These are phyloP conservation scores for Candolleomyces aberdarensis DNA, from an alignment of 768 basidiomycete genomes.

Conservation along the genomic window DNA sequence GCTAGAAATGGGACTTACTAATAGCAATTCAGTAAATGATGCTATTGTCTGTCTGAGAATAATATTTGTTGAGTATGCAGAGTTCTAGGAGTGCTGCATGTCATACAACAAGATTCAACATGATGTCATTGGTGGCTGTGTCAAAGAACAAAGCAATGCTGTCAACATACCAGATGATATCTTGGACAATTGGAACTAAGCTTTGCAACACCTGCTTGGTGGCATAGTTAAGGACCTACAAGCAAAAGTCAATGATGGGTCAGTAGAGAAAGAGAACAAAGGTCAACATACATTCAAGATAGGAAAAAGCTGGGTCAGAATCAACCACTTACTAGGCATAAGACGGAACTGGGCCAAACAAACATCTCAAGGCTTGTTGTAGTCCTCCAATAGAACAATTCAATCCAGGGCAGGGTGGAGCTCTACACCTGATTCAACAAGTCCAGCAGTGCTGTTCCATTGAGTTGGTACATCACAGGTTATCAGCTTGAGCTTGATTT, in stretches of 20 bases:
- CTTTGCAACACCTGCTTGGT: conserved; percentile 21
- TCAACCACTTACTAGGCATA: conserved; percentile 19
- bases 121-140: conserved; percentile 9
- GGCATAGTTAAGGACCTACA: conserved; percentile 20
- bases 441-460: conserved; percentile 21
- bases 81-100: conserved; percentile 21
- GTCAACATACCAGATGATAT: conserved; percentile 28
- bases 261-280: too few species aligned
- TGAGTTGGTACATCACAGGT: conserved; percentile 17
- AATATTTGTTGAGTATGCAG: conserved; percentile 29
- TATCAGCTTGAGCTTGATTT: conserved; percentile 13
- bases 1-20: conserved; percentile 19
- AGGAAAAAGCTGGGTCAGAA: conserved; percentile 15
- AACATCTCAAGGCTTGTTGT: conserved; percentile 16
- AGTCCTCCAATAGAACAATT: conserved; percentile 13
- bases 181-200: conserved; percentile 18
- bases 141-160: conserved; percentile 18
- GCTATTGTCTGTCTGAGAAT: conserved; percentile 25
- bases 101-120: background rate
- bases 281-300: conserved; percentile 22
- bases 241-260: too few species aligned
- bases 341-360: conserved; percentile 14
- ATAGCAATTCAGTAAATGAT: conserved; percentile 31
- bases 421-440: conserved; percentile 17
- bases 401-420: conserved; percentile 13